Conservation (phyloP, 805 yeast genomes). For the Debaryomyces maramus region DNA sequence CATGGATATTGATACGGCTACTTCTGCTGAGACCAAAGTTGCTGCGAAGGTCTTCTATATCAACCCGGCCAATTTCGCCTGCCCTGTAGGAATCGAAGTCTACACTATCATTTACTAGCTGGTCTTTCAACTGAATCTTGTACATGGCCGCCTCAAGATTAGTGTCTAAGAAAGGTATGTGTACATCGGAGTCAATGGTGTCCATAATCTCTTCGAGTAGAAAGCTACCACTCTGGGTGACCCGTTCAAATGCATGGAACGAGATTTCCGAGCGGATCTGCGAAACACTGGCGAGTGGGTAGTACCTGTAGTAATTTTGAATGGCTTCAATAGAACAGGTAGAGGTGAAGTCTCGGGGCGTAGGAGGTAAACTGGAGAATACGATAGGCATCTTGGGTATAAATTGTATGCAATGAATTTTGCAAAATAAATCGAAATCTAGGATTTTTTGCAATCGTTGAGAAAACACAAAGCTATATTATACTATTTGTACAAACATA, state of each 20-base stretch:
- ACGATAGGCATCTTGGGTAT: too few relatives aligned
- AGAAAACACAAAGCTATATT: neutral
- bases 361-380: neutral
- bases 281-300: slow-evolving; percentile 10
- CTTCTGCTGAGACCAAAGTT: slow-evolving; percentile 2
- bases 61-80: slow-evolving; percentile 4
- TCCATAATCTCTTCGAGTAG: slow-evolving; percentile 2
- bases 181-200: neutral
- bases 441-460: neutral
- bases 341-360: neutral
- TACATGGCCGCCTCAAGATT: slow-evolving; percentile 4
- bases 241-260: slow-evolving; percentile 3
- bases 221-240: neutral
- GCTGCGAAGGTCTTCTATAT: neutral
- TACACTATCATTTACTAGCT: slow-evolving; percentile 4
- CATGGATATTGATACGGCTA: slow-evolving; percentile 10
- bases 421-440: too few relatives aligned
- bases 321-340: neutral
- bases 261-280: slow-evolving; percentile 6
- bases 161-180: slow-evolving; percentile 2
- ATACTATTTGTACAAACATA: neutral
- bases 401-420: too few relatives aligned
- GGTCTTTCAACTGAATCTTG: slow-evolving; percentile 9
- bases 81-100: slow-evolving; percentile 12
- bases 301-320: slow-evolving; percentile 4